Percentiles rank a stretch among this genome's conserved stretches.
These are phyloP conservation scores for Hypocrella siamensis DNA, from an alignment of 2,329 filamentous ascomycete genomes.

Conservation along the genomic window DNA sequence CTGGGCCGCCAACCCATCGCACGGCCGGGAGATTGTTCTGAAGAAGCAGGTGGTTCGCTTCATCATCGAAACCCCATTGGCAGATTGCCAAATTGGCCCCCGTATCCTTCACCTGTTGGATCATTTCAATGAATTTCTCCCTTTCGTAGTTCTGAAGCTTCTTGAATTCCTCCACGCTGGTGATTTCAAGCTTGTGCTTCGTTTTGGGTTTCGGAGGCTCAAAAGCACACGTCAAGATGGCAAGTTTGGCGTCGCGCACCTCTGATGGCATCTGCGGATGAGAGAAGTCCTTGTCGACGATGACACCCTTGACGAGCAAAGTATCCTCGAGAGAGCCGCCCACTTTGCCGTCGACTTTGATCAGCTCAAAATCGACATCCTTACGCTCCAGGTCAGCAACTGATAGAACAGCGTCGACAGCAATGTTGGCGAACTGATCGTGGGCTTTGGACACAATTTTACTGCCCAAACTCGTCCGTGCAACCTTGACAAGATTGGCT, in stretches of 20 bases:
- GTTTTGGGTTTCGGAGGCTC: constrained; percentile 99
- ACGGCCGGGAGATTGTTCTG: constrained; percentile 95
- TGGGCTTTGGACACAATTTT: constrained; percentile 99
- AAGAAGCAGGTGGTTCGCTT: constrained; percentile 91
- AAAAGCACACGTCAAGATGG: constrained; percentile 94
- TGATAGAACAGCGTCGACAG: constrained; percentile 89
- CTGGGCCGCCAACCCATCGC: constrained; percentile 92
- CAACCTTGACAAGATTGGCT: constrained; percentile 81
- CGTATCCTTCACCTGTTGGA: constrained; percentile 91
- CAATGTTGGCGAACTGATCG: constrained; percentile 94
- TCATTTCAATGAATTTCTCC: constrained; percentile 97
- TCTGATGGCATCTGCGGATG: constrained; percentile 98
- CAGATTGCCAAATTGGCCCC: constrained; percentile 96
- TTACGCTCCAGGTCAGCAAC: constrained; percentile 92
- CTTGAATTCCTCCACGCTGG: constrained; percentile 94
- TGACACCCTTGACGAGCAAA: constrained; percentile 89
- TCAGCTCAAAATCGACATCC: constrained; percentile 96
- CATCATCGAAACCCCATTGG: constrained; percentile 99
- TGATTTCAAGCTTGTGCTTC: constrained; percentile 98
- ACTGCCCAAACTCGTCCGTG: constrained; percentile 88
- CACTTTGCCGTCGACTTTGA: constrained; percentile 98
- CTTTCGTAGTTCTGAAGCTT: constrained; percentile 91
- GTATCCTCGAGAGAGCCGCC: constrained; percentile 88
- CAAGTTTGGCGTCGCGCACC: constrained; percentile 88
- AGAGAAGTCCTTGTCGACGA: constrained; percentile 99